A percentile compares a stretch with the other conserved stretches of the same genome.
These are phyloP conservation scores for Aureobasidium zeae DNA, from an alignment of 2,329 filamentous ascomycete species.

Conservation along the genomic window DNA sequence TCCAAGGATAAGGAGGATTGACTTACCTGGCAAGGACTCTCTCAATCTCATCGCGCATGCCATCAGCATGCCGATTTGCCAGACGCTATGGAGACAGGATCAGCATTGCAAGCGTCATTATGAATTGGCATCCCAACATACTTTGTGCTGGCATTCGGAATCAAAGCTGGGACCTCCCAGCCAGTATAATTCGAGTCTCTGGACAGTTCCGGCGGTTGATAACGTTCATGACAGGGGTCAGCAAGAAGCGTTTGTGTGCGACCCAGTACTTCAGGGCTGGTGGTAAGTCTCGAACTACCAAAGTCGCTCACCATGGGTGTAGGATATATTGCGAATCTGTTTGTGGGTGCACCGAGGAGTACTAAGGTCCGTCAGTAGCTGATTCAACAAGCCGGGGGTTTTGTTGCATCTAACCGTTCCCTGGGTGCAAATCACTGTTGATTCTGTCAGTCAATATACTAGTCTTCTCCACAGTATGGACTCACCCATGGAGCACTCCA, in stretches of 20 bases:
- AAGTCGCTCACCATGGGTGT: not conserved
- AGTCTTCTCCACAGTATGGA: not conserved
- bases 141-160: too few relatives aligned
- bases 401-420: not conserved
- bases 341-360: not conserved
- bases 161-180: too few relatives aligned
- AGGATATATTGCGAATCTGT: not conserved
- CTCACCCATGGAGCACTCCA: not conserved
- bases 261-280: too few relatives aligned
- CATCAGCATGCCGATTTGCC: slow-evolving; percentile 6
- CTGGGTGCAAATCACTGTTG: not conserved
- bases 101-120: too few relatives aligned
- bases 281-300: too few relatives aligned
- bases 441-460: not conserved
- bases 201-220: too few relatives aligned
- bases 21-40: not conserved
- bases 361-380: not conserved
- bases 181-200: too few relatives aligned
- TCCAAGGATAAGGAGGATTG: too few relatives aligned
- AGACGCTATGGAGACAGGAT: too few relatives aligned
- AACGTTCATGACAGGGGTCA: too few relatives aligned
- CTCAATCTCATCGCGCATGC: not conserved
- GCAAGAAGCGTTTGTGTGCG: too few relatives aligned
- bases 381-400: not conserved
- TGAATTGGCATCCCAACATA: too few relatives aligned